Percentiles rank a stretch among this genome's conserved stretches.
Conservation (phyloP, 1,139 yeast genomes). For the Nakaseomyces delphensis region DNA sequence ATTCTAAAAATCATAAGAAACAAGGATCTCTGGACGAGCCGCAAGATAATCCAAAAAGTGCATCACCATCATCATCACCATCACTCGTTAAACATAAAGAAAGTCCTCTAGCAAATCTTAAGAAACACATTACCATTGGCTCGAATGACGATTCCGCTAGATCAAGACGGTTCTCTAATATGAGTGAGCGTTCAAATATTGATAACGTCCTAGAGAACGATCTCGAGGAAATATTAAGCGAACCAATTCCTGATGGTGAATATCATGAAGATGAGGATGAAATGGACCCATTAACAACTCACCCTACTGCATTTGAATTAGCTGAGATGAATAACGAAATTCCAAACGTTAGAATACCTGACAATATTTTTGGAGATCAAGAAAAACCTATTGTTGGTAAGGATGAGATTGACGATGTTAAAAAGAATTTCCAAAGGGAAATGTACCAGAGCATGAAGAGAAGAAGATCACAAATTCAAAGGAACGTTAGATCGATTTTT, state of each 20-base stretch:
- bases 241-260: conserved; percentile 5
- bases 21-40: neutral
- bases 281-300: neutral
- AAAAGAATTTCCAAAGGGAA: conserved; percentile 45
- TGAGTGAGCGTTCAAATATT: conserved; percentile 2
- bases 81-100: neutral
- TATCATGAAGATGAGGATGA: neutral
- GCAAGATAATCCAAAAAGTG: neutral
- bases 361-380: neutral
- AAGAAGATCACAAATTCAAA: conserved; percentile 58
- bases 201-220: neutral
- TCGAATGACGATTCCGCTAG: neutral
- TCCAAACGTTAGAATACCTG: neutral
- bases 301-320: conserved; percentile 3
- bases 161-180: neutral
- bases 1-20: neutral
- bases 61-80: too few relatives aligned
- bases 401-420: conserved; percentile 20
- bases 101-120: neutral
- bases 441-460: conserved; percentile 50
- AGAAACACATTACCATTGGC: neutral
- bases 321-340: conserved; percentile 4
- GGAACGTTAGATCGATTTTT: conserved; percentile 72
- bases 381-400: neutral
- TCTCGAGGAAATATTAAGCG: neutral